These are phyloP conservation scores for Candida ipomoeae DNA, from an alignment of 805 yeast species.

Conservation along the genomic window DNA sequence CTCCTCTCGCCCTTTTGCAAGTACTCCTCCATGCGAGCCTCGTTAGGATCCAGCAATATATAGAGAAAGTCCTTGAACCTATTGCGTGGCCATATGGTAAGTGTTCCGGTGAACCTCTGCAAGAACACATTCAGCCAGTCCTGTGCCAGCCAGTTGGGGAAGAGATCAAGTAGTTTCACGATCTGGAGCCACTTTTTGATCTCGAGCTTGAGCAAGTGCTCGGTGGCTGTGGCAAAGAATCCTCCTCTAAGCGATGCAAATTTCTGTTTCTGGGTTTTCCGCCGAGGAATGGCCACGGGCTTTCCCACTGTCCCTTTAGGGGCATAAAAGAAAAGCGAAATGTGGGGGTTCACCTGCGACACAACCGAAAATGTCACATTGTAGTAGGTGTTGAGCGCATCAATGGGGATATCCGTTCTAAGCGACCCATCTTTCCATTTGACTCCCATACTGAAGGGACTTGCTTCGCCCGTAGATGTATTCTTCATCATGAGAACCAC, in stretches of 20 bases:
- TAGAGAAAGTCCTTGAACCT: constrained; percentile 54
- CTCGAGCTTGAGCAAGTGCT: constrained; percentile 66
- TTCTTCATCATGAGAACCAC: constrained; percentile 72
- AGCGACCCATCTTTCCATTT: constrained; percentile 79
- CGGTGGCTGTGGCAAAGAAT: constrained; percentile 66
- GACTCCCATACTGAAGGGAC: constrained; percentile 69
- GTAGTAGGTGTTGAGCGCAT: constrained; percentile 67
- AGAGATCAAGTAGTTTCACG: constrained; percentile 57
- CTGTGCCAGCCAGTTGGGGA: constrained; percentile 66
- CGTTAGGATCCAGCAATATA: constrained; percentile 66
- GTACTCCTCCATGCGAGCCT: constrained; percentile 50
- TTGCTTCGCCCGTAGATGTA: constrained; percentile 33
- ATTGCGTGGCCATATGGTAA: constrained; percentile 73
- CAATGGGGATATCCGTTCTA: constrained; percentile 75
- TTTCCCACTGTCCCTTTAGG: constrained; percentile 79
- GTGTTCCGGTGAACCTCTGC: constrained; percentile 69
- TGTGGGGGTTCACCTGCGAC: constrained; percentile 81
- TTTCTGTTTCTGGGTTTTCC: constrained; percentile 33
- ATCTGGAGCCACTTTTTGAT: constrained; percentile 74
- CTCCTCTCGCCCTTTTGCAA: constrained; percentile 60
- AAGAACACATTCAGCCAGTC: constrained; percentile 80
- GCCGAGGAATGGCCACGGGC: constrained; percentile 57
- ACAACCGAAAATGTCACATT: constrained; percentile 74
- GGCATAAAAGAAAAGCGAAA: constrained; percentile 68
- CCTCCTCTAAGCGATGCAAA: constrained; percentile 63